These are phyloP conservation scores for Handroanthus guayacan DNA, from an alignment of 257 asterid species.

Conservation along the genomic window DNA sequence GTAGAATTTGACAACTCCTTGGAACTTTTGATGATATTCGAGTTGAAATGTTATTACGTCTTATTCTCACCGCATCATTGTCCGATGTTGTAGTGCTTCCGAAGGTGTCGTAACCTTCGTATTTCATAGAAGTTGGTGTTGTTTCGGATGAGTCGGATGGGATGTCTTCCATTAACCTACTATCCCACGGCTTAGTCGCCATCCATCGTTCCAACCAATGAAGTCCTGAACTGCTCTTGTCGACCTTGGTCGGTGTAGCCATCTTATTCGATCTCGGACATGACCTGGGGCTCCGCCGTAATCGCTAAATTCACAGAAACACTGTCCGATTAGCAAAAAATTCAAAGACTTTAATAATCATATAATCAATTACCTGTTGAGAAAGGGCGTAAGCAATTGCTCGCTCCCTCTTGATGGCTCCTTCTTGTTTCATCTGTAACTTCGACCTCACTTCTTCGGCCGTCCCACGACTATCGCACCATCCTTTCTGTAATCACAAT, in stretches of 20 bases:
- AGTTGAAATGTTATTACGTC: slow-evolving; percentile 30
- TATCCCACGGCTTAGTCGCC: slow-evolving; percentile 66
- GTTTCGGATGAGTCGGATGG: slow-evolving; percentile 26
- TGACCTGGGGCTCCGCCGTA: slow-evolving; percentile 46
- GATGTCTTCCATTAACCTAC: slow-evolving; percentile 46
- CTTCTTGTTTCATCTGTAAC: slow-evolving; percentile 84
- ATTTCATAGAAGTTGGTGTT: slow-evolving; percentile 18
- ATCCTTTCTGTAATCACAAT: slow-evolving; percentile 58
- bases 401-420: slow-evolving; percentile 88
- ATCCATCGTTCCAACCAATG: slow-evolving; percentile 87
- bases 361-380: slow-evolving; percentile 57
- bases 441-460: slow-evolving; percentile 71
- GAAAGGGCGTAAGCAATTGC: slow-evolving; percentile 75
- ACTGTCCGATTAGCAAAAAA: background rate
- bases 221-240: slow-evolving; percentile 43
- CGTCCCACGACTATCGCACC: slow-evolving; percentile 88
- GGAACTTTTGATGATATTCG: slow-evolving; percentile 58
- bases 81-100: slow-evolving; percentile 36
- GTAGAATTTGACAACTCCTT: slow-evolving; percentile 50
- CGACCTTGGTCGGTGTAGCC: slow-evolving; percentile 42
- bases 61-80: slow-evolving; percentile 33
- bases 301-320: slow-evolving; percentile 31
- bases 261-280: slow-evolving; percentile 31
- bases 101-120: background rate
- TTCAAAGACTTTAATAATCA: no score